Percentiles rank a stretch among this genome's conserved stretches.
Evolutionary conservation across 2,329 filamentous ascomycete genomes (phyloP).

Genomic region (Arthrobotrys iridis): DNA sequence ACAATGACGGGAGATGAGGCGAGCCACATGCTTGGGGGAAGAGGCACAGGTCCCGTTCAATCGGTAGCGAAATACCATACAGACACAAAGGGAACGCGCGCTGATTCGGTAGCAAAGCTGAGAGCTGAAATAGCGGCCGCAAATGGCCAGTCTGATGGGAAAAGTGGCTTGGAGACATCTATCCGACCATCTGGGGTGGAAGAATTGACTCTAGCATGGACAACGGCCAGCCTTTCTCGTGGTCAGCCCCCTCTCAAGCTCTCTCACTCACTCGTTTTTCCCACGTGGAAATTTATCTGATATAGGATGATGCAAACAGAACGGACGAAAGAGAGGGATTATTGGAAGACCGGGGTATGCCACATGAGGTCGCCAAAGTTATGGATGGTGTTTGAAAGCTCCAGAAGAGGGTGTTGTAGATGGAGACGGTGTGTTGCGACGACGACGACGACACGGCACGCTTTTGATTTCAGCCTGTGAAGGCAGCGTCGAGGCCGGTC

Average conservation of each 20-base stretch:
- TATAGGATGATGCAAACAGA: slow-evolving; percentile 34
- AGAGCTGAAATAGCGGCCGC: slow-evolving; percentile 16
- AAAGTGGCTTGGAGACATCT: slow-evolving; percentile 34
- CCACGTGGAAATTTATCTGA: slow-evolving; percentile 36
- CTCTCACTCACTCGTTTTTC: not conserved
- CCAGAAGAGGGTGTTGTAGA: slow-evolving; percentile 21
- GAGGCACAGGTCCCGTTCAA: slow-evolving; percentile 15
- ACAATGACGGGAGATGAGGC: slow-evolving; percentile 21
- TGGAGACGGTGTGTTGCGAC: slow-evolving; percentile 18
- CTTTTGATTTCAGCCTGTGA: slow-evolving; percentile 29
- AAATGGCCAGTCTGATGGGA: slow-evolving; percentile 38
- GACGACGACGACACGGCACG: slow-evolving; percentile 12
- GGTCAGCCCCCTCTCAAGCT: not conserved
- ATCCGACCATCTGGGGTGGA: slow-evolving; percentile 11
- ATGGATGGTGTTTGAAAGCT: slow-evolving; percentile 1
- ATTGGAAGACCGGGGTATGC: not conserved
- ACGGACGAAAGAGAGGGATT: not conserved
- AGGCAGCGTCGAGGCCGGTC: slow-evolving; percentile 29
- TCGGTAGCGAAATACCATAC: slow-evolving; percentile 29
- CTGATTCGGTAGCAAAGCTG: slow-evolving; percentile 27
- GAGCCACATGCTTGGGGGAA: slow-evolving; percentile 23
- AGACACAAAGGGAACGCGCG: slow-evolving; percentile 2
- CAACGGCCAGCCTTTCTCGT: not conserved
- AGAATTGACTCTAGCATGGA: not conserved
- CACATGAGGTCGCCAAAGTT: slow-evolving; percentile 14